A percentile compares a stretch with the other conserved stretches of the same genome.
Evolutionary conservation across 2,329 filamentous ascomycete species (phyloP).

Genomic region (Pseudogymnoascus sp.): DNA sequence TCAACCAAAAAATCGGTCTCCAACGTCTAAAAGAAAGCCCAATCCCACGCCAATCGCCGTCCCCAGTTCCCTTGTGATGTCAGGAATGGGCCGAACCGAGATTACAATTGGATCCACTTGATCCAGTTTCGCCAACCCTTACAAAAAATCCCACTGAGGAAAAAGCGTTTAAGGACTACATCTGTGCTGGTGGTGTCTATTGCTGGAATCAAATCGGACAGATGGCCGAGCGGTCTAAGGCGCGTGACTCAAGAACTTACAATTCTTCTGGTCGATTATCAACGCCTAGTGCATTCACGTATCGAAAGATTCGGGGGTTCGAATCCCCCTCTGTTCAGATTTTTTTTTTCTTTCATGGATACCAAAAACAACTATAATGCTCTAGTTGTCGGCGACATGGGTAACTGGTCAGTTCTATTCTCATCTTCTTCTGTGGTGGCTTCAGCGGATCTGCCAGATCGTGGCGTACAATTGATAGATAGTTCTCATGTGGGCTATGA

Average conservation of each 20-base stretch:
- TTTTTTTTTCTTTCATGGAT: background rate
- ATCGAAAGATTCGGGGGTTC: constrained; percentile 11
- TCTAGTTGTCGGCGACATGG: background rate
- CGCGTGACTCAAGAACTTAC: constrained; percentile 9
- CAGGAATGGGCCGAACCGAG: background rate
- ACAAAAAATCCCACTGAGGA: background rate
- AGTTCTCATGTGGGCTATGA: background rate
- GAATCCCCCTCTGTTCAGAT: constrained; percentile 9
- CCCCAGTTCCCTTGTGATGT: background rate
- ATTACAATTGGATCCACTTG: background rate
- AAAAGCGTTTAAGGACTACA: background rate
- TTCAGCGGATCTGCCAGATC: background rate
- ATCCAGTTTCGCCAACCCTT: background rate
- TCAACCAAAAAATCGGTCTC: too few relatives aligned
- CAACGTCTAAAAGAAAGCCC: background rate
- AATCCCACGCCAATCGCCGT: background rate
- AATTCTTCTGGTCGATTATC: constrained; percentile 4
- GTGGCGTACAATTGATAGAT: background rate
- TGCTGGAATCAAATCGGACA: constrained; percentile 4
- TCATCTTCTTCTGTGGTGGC: background rate
- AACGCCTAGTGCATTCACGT: constrained; percentile 6
- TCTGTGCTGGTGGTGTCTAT: background rate
- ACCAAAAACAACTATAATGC: too few relatives aligned
- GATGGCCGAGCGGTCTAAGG: constrained; percentile 11
- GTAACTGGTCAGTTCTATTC: background rate